Evolutionary conservation across 78 protist species (phyloP).

Genomic region (Emiliania huxleyi): DNA sequence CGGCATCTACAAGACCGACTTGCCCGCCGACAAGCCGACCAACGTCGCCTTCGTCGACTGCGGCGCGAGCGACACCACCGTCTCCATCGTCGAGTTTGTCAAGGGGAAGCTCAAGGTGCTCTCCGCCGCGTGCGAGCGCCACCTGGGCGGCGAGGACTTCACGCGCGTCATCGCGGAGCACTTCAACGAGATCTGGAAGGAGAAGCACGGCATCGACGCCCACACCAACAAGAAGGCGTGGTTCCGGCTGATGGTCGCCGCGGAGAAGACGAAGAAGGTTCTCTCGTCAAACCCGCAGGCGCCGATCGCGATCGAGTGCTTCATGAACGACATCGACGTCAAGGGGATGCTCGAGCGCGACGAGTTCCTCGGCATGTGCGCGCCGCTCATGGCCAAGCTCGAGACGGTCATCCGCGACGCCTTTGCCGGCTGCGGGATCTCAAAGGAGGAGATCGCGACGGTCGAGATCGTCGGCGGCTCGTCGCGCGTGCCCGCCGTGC

Average conservation of each 20-base stretch:
- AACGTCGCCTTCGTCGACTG: constrained; percentile 80
- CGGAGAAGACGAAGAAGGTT: constrained; percentile 83
- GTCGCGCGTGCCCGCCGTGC: constrained; percentile 70
- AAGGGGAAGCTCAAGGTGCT: constrained; percentile 67
- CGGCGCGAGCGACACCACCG: constrained; percentile 78
- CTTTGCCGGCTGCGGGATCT: not conserved
- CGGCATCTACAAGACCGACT: constrained; percentile 80
- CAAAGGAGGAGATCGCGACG: constrained; percentile 36
- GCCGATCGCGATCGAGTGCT: constrained; percentile 69
- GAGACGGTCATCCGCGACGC: not conserved
- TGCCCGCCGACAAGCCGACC: constrained; percentile 73
- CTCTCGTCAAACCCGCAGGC: constrained; percentile 64
- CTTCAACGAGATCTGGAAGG: constrained; percentile 60
- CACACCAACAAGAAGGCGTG: constrained; percentile 57
- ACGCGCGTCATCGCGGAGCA: constrained; percentile 63
- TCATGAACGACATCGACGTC: constrained; percentile 85
- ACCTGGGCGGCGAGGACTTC: constrained; percentile 82
- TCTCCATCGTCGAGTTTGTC: constrained; percentile 65
- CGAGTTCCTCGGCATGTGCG: constrained; percentile 59
- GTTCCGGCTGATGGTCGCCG: constrained; percentile 69
- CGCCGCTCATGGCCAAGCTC: not conserved
- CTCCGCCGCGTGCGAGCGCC: not conserved
- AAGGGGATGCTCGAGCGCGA: constrained; percentile 47
- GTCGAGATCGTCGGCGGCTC: constrained; percentile 84
- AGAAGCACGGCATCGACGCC: constrained; percentile 79